Base-by-base conservation (phyloP, 768 basidiomycete genomes). In the Podaxis carcinomalis region DNA sequence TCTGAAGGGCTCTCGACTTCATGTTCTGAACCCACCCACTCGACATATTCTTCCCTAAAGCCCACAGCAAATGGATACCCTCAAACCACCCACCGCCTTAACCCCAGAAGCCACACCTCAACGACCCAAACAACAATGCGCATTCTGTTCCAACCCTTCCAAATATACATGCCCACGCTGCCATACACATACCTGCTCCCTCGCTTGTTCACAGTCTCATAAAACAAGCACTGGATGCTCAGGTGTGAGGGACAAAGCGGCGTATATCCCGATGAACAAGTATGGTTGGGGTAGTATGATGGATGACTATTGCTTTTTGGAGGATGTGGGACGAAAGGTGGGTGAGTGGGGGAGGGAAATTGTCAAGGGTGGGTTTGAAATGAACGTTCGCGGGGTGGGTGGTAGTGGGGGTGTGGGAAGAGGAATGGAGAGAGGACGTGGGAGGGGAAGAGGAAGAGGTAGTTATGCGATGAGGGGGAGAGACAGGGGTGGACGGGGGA, bases 201-300 rank as follows among this genome's bases (percentile, higher is more conserved):
- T 86, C 3, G 68, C 77, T 0, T 94, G 92, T 68, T 86, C 90
- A 6, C 74, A 72, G 5, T 66, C 74, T n/a, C 92, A 94, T 77
- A 94, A 93, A 70, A 65, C 76, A 10, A 63, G 71, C 14, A 79
- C 77, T 14, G 79, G 79, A 13, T 94, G 92, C 69, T 81, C 83
- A 0, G 93, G 92, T 10, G 76, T 84, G 62, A 87, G 92, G 57
- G 80, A 94, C 75, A 88, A 87, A 67, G 84, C 78, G 0, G 81
- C 80, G 2, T 92, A 87, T 69, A 84, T 94, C 14, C 83, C 89
- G 11, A 88, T 95, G 85, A 93, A 92, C 66, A 69, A 85, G 66
- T 96, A 93, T 68, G 83, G 84, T 4, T 93, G 90, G 84, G 92
- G 92, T 7, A 81, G 83, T 27, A 88, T 96, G 87, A 90, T 93